Base-by-base conservation (phyloP, 176 grass and related monocot species). In the Panicum miliaceum region DNA sequence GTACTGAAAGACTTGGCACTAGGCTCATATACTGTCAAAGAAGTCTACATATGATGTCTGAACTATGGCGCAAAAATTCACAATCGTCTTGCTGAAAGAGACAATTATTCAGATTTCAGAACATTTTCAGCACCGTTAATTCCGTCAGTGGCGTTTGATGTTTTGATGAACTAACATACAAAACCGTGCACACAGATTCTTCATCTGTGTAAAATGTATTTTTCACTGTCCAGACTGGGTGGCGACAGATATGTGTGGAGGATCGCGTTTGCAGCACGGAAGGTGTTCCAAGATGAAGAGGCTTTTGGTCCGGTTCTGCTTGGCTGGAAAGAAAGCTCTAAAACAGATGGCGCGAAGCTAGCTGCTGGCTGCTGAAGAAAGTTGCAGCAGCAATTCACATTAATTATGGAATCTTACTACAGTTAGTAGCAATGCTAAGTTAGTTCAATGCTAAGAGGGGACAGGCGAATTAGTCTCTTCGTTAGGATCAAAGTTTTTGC, bases 391-490 rank as follows among this genome's bases (percentile, higher is more conserved):
- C 25, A 77, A 27, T 32, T 40, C 63, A 53, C n/a, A 60, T 45
- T 22, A 3, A 54, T 65, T 54, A 20, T 82, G 81, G 27, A 69
- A 69, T 58, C 48, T 25, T 37, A 76, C 36, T 64, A 19, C 22
- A 48, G 50, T 71, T 68, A 26, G 38, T n/a, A 73, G 69, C 16
- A 51, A 16, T 10, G 1, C 57, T 15, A 67, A 40, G 63, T 37
- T 32, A 20, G 26, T 36, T 14, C 34, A 54, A 16, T 20, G 50
- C 15, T 9, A 36, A 57, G 75, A 29, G 54, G 64, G 64, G 81
- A 25, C 75, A 37, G 36, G 32, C 56, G 83, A 89, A 85, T 25
- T 19, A 54, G 78, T 81, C 78, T n/a, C 45, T 32, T 90, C 83
- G 88, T 71, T 85, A 86, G 0, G 41, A 85, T 41, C 88, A 54